These are phyloP conservation scores for Pichia kluyveri DNA, from an alignment of 805 yeast genomes.

Conservation along the genomic window DNA sequence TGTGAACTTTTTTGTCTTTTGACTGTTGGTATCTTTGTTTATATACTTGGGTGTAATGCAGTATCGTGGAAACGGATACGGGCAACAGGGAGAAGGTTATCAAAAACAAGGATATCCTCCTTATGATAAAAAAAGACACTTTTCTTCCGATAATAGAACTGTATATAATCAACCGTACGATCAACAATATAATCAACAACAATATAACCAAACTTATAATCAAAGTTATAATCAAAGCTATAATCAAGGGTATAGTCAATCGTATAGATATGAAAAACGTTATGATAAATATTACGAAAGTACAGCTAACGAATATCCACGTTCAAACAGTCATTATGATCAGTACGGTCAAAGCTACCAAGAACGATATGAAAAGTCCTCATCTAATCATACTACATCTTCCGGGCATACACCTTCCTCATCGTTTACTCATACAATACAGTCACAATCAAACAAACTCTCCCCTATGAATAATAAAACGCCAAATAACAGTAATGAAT, in stretches of 20 bases:
- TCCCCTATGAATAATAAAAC: no score
- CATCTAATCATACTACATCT: neutral
- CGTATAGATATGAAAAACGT: no score
- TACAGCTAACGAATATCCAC: no score
- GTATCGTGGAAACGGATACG: neutral
- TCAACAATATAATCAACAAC: neutral
- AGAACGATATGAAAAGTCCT: neutral
- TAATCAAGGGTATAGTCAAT: no score
- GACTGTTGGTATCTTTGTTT: neutral
- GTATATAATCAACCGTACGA: neutral
- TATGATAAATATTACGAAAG: no score
- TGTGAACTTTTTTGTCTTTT: neutral
- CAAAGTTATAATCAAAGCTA: neutral
- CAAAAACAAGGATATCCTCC: neutral
- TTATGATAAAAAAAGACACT: neutral
- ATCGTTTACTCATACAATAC: no score
- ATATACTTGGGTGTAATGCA: neutral
- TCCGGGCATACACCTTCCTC: neutral
- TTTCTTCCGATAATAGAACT: neutral
- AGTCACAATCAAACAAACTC: no score
- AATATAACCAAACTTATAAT: neutral
- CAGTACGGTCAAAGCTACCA: neutral
- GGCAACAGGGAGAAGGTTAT: neutral
- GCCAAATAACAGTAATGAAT: no score
- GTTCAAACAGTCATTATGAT: no score